Conservation (phyloP, 805 yeast genomes). For the Candida pseudofarinosa region DNA sequence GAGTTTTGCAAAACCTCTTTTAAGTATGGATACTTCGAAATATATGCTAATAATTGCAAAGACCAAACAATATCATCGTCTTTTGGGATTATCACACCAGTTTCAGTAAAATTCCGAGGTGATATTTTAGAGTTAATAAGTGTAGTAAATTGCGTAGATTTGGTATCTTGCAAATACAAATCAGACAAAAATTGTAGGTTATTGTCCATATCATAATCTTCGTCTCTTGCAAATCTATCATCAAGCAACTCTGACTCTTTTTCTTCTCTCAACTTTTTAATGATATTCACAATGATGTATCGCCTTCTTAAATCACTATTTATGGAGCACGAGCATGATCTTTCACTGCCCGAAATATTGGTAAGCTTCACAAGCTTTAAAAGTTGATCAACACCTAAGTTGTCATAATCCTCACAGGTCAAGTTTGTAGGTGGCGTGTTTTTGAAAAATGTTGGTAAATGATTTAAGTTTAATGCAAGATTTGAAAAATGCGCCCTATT, state of each 20-base stretch:
- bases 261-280: conserved; percentile 35
- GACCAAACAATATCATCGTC: conserved; percentile 96
- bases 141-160: conserved; percentile 18
- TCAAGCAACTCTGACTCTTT: conserved; percentile 33
- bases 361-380: conserved; percentile 28
- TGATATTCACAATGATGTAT: conserved; percentile 30
- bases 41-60: conserved; percentile 84
- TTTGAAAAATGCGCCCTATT: conserved; percentile 5
- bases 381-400: conserved; percentile 31
- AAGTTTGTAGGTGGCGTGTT: conserved; percentile 19
- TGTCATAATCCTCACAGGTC: conserved; percentile 39
- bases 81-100: conserved; percentile 80
- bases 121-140: conserved; percentile 25
- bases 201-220: conserved; percentile 41
- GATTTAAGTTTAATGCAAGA: conserved; percentile 1
- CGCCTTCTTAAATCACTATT: conserved; percentile 32
- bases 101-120: conserved; percentile 37
- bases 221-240: conserved; percentile 23
- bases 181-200: conserved; percentile 38
- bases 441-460: conserved; percentile 17
- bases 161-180: conserved; percentile 34
- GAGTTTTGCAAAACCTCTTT: conserved; percentile 72
- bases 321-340: conserved; percentile 4
- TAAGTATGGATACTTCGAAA: conserved; percentile 82
- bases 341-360: conserved; percentile 6